A percentile compares a stretch with the other conserved stretches of the same genome.
These are phyloP conservation scores for Trichoderma hamatum DNA, from an alignment of 2,329 filamentous ascomycete genomes.

Conservation along the genomic window DNA sequence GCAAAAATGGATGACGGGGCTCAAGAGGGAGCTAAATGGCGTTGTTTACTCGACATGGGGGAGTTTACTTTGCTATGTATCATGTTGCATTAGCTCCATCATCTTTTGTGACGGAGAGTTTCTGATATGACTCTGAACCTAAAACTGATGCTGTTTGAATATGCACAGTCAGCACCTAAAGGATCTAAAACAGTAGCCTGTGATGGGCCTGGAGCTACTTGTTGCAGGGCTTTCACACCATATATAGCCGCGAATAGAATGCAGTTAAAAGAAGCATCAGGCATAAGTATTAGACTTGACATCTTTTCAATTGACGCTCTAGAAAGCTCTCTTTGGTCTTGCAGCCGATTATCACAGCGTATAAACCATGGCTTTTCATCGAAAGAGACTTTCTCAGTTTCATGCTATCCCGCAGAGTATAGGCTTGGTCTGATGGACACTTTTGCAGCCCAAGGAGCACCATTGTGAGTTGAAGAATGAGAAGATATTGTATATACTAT, in stretches of 20 bases:
- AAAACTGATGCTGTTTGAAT: not conserved
- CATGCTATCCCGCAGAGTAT: not conserved
- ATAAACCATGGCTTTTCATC: not conserved
- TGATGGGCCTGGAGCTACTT: too few relatives aligned
- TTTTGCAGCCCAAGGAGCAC: too few relatives aligned
- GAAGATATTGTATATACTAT: not conserved
- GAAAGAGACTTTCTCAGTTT: too few relatives aligned
- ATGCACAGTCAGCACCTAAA: not conserved
- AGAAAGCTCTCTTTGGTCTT: not conserved
- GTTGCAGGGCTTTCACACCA: too few relatives aligned
- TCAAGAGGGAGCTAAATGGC: not conserved
- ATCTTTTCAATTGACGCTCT: not conserved
- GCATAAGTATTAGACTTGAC: not conserved
- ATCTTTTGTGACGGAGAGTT: not conserved
- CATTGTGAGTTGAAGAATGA: not conserved
- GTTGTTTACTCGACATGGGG: not conserved
- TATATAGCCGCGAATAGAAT: not conserved
- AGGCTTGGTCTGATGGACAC: too few relatives aligned
- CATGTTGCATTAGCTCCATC: not conserved
- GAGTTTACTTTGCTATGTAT: not conserved
- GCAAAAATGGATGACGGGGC: too few relatives aligned
- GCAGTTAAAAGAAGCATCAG: not conserved
- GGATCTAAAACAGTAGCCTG: not conserved
- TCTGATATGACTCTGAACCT: not conserved
- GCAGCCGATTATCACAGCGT: not conserved